These are phyloP conservation scores for Asterochloris sp. DNA, from an alignment of 139 green algal species.

Conservation along the genomic window DNA sequence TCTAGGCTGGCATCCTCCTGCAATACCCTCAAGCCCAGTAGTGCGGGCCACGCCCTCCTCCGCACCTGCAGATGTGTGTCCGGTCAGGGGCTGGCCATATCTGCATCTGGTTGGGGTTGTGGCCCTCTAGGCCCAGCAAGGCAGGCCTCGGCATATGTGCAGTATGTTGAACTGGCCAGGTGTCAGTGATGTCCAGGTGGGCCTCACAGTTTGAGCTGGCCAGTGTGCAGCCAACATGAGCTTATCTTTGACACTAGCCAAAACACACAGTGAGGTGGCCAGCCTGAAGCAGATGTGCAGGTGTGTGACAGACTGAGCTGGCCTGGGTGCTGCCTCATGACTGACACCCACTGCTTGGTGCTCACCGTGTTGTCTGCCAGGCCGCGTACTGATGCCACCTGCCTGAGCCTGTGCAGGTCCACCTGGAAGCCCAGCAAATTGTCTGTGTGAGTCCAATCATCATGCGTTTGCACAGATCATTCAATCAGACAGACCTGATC, in stretches of 20 bases:
- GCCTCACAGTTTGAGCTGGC: not conserved
- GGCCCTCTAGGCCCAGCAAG: too few species aligned
- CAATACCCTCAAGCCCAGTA: slow-evolving; percentile 40
- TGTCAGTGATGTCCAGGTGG: too few species aligned
- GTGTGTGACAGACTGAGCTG: too few species aligned
- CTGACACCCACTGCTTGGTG: not conserved
- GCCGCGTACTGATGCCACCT: slow-evolving; percentile 60
- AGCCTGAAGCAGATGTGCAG: not conserved
- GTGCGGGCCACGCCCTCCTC: slow-evolving; percentile 61
- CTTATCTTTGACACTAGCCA: not conserved
- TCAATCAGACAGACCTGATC: too few species aligned
- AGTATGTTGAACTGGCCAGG: not conserved
- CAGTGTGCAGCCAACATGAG: not conserved
- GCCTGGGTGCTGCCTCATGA: too few species aligned
- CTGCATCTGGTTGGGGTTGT: too few species aligned
- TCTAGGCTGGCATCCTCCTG: slow-evolving; percentile 2
- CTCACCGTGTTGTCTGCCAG: slow-evolving; percentile 58
- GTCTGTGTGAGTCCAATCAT: too few species aligned
- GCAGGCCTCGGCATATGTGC: too few species aligned
- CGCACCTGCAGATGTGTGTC: slow-evolving; percentile 42
- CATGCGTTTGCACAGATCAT: too few species aligned
- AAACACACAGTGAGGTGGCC: not conserved
- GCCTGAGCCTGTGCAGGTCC: slow-evolving; percentile 55
- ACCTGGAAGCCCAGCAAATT: slow-evolving; percentile 19
- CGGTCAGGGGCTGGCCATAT: too few species aligned